These are phyloP conservation scores for Forsythia suspensa DNA, from an alignment of 257 asterid genomes.

Conservation along the genomic window DNA sequence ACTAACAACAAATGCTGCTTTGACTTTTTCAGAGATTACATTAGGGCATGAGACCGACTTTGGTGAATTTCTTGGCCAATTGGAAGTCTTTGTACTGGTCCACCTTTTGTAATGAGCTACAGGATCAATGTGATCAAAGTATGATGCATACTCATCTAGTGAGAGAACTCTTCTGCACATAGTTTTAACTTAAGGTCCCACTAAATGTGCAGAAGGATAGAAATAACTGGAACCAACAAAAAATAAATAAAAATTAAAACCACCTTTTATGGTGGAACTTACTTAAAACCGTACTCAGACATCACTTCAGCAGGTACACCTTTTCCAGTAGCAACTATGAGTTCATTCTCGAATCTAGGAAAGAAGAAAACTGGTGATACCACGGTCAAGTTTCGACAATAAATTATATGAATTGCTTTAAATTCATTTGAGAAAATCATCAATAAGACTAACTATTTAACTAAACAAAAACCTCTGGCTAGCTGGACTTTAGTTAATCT, in stretches of 20 bases:
- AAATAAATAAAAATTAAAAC: neutral
- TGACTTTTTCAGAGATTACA: conserved; percentile 33
- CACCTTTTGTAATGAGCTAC: conserved; percentile 64
- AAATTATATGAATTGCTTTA: neutral
- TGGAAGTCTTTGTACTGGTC: conserved; percentile 33
- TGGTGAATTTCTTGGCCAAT: conserved; percentile 19
- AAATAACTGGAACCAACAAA: neutral
- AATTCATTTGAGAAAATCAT: neutral
- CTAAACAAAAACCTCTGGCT: neutral
- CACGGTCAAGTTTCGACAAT: neutral
- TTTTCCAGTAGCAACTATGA: conserved; percentile 66
- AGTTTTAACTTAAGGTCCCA: conserved; percentile 9
- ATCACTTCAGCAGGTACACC: conserved; percentile 67
- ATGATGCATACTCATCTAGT: conserved; percentile 50
- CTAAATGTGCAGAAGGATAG: neutral
- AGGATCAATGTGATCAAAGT: conserved; percentile 58
- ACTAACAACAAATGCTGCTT: conserved; percentile 57
- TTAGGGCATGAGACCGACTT: conserved; percentile 23
- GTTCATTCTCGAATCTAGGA: conserved; percentile 54
- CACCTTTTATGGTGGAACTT: conserved; percentile 17
- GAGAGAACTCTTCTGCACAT: conserved; percentile 58
- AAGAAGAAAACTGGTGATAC: conserved; percentile 4
- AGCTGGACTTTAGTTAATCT: neutral
- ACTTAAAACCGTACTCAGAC: conserved; percentile 68
- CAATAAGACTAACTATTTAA: neutral